Evolutionary conservation across 1,284 basidiomycete species (phyloP).

Genomic region (Lignosus rhinocerotis): DNA sequence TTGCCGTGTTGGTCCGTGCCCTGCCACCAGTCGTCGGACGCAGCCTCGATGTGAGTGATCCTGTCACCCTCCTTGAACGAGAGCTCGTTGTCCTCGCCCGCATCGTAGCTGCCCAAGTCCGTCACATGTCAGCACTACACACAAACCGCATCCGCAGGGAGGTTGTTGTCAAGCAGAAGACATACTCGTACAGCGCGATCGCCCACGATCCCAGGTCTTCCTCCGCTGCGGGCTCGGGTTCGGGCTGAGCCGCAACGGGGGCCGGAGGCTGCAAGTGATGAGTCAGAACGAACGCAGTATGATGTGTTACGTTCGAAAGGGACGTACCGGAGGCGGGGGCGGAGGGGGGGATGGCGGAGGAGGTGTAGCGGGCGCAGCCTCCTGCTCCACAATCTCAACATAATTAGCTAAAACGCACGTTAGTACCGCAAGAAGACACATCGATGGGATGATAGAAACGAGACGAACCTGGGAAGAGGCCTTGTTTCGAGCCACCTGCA

Average conservation of each 20-base stretch:
- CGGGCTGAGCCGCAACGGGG: constrained; percentile 36
- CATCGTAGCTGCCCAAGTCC: constrained; percentile 63
- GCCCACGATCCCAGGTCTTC: constrained; percentile 63
- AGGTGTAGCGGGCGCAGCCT: constrained; percentile 40
- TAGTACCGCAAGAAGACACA: neutral
- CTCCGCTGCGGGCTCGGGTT: constrained; percentile 33
- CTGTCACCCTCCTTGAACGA: constrained; percentile 81
- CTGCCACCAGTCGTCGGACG: constrained; percentile 89
- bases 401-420: constrained; percentile 64
- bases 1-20: constrained; percentile 65
- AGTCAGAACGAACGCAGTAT: neutral
- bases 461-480: constrained; percentile 73
- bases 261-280: constrained; percentile 29
- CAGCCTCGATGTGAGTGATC: constrained; percentile 72
- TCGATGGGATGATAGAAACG: neutral
- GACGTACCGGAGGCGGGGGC: constrained; percentile 37
- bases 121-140: neutral
- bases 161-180: no score
- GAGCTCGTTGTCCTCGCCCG: constrained; percentile 87
- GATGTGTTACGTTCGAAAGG: neutral
- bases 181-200: constrained; percentile 78
- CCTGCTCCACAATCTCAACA: constrained; percentile 65
- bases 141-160: neutral
- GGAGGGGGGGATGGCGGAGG: constrained; percentile 39
- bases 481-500: constrained; percentile 58